phyloP scores from a whole-genome alignment of 2,329 filamentous ascomycete genomes.

The Beauveria scarabaeidicola region DNA sequence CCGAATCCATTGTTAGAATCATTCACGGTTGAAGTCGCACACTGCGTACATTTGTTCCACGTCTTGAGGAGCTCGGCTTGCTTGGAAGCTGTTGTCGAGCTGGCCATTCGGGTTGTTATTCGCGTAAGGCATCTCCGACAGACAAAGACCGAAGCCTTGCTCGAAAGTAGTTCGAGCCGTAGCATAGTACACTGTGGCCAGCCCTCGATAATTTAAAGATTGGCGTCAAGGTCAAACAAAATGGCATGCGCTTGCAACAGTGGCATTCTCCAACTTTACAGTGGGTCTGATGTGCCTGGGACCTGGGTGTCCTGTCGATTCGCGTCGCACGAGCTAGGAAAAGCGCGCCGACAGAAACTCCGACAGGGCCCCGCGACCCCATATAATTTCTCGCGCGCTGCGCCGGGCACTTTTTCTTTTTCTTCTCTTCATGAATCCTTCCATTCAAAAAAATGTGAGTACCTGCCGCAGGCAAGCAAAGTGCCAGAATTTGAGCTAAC shows the following conservation, averaged over 20 bases:
- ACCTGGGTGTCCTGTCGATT: background rate
- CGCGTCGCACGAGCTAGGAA: background rate
- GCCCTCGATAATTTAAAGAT: background rate
- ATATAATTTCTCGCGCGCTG: slow-evolving; percentile 29
- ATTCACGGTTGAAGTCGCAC: background rate
- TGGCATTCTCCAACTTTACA: slow-evolving; percentile 4
- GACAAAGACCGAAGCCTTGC: background rate
- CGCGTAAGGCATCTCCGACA: background rate
- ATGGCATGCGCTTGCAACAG: background rate
- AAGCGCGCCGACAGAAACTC: slow-evolving; percentile 21
- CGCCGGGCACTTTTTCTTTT: slow-evolving; percentile 29
- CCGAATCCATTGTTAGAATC: background rate
- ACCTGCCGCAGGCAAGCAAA: slow-evolving; percentile 13
- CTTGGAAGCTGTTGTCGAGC: slow-evolving; percentile 10
- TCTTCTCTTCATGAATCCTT: slow-evolving; percentile 79
- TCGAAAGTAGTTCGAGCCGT: background rate
- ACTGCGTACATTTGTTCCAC: slow-evolving; percentile 25
- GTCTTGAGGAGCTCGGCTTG: slow-evolving; percentile 19
- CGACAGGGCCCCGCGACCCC: slow-evolving; percentile 16
- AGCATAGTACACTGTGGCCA: background rate
- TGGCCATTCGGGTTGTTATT: background rate
- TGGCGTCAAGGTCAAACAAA: background rate
- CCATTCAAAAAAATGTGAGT: slow-evolving; percentile 97
- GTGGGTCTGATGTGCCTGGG: background rate
- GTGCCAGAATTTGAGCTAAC: slow-evolving; percentile 22